Evolutionary conservation across 805 yeast species (phyloP).

Genomic region (Danielia oregonensis): DNA sequence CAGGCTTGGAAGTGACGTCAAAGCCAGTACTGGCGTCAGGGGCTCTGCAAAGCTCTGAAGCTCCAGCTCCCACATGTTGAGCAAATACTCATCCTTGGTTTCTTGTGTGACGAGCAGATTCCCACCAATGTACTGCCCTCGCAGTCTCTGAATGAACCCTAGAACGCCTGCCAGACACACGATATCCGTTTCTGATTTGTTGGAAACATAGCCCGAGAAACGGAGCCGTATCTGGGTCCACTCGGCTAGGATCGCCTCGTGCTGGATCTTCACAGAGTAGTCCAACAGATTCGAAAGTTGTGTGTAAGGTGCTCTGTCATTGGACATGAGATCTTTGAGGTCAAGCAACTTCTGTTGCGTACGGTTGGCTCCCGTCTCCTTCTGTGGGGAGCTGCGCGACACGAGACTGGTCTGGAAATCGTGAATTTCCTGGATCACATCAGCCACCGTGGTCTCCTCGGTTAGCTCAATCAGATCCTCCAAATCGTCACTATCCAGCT

Average conservation of each 20-base stretch:
- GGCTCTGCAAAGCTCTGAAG: background rate
- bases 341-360: constrained; percentile 35
- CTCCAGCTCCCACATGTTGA: constrained; percentile 6
- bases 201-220: constrained; percentile 18
- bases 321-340: constrained; percentile 23
- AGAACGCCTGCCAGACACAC: constrained; percentile 8
- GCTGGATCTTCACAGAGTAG: constrained; percentile 29
- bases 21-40: background rate
- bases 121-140: background rate
- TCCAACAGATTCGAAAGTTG: constrained; percentile 9
- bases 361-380: constrained; percentile 18
- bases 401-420: constrained; percentile 1
- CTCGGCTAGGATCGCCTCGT: constrained; percentile 33
- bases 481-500: constrained; percentile 17
- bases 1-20: too few species aligned
- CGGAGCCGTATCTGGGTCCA: constrained; percentile 36
- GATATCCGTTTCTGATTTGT: constrained; percentile 3
- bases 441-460: constrained; percentile 7
- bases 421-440: constrained; percentile 6
- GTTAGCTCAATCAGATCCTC: constrained; percentile 11
- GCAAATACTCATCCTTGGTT: constrained; percentile 3
- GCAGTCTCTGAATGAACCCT: constrained; percentile 3
- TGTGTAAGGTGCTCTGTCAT: constrained; percentile 1
- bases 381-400: background rate
- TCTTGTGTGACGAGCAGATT: constrained; percentile 1